Conservation (phyloP, 305 asterid genomes). For the Solanum hybrid region DNA sequence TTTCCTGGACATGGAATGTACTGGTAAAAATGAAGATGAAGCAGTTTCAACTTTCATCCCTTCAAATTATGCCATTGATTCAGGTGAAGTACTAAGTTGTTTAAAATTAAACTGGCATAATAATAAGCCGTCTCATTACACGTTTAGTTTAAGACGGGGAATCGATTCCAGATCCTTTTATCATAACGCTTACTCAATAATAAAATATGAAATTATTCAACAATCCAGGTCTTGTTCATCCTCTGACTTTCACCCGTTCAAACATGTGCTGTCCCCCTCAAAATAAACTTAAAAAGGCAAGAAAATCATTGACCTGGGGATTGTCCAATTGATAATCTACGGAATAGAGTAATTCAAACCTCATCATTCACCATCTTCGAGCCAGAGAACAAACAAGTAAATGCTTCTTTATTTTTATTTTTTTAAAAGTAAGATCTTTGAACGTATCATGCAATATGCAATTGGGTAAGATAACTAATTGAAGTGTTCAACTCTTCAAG, state of each 20-base stretch:
- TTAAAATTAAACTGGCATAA: background rate
- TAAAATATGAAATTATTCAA: slow-evolving; percentile 8
- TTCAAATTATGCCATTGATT: background rate
- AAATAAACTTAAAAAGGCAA: slow-evolving; percentile 11
- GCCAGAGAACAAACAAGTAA: background rate
- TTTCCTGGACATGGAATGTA: background rate
- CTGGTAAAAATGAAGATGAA: background rate
- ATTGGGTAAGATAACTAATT: background rate
- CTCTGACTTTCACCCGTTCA: slow-evolving; percentile 17
- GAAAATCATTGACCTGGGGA: slow-evolving; percentile 7
- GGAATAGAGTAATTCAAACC: background rate
- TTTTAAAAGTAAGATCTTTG: background rate
- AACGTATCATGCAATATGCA: background rate
- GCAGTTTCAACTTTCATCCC: background rate
- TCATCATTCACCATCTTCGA: background rate
- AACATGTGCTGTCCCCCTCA: slow-evolving; percentile 14
- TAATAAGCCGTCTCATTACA: background rate
- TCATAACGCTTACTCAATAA: background rate
- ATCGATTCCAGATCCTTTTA: background rate
- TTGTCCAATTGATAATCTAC: slow-evolving; percentile 16
- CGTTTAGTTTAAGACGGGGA: background rate
- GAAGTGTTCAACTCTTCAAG: background rate
- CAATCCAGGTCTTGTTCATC: slow-evolving; percentile 15
- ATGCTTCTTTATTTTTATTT: background rate
- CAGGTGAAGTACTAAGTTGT: background rate